phyloP scores from a whole-genome alignment of 352 stramenopile species.

The Phytophthora sojae region DNA sequence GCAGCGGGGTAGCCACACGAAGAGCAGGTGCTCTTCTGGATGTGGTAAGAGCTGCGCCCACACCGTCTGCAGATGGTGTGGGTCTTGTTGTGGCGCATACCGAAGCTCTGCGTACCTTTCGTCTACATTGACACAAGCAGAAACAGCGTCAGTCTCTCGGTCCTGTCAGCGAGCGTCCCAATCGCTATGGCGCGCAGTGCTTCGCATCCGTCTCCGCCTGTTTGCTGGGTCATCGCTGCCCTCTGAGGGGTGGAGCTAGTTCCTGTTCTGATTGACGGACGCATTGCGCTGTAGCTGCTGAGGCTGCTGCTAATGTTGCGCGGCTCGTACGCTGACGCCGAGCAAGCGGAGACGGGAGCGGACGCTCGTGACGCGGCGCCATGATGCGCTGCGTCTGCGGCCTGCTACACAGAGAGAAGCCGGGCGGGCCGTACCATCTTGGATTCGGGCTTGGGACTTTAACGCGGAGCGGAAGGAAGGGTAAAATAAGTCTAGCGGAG shows the following conservation, averaged over 20 bases:
- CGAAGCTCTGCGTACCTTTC: constrained; percentile 99
- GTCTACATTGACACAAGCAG: constrained; percentile 86
- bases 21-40: constrained; percentile 99
- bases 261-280: constrained; percentile 11
- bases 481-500: constrained; percentile 76
- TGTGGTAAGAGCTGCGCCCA: constrained; percentile 99
- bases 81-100: constrained; percentile 99
- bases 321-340: not conserved
- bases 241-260: not conserved
- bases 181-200: not conserved
- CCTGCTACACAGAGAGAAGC: not conserved
- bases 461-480: constrained; percentile 89
- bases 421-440: constrained; percentile 74
- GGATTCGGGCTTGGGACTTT: constrained; percentile 85
- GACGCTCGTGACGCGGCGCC: not conserved
- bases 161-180: not conserved
- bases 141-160: constrained; percentile 26
- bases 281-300: constrained; percentile 6
- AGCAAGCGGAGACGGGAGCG: constrained; percentile 15
- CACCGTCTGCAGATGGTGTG: constrained; percentile 99
- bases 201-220: constrained; percentile 8
- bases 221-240: constrained; percentile 3
- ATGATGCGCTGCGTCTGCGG: not conserved
- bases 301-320: not conserved
- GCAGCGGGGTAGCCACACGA: constrained; percentile 98